phyloP scores from a whole-genome alignment of 805 yeast species.

The Metschnikowia gelsemii region DNA sequence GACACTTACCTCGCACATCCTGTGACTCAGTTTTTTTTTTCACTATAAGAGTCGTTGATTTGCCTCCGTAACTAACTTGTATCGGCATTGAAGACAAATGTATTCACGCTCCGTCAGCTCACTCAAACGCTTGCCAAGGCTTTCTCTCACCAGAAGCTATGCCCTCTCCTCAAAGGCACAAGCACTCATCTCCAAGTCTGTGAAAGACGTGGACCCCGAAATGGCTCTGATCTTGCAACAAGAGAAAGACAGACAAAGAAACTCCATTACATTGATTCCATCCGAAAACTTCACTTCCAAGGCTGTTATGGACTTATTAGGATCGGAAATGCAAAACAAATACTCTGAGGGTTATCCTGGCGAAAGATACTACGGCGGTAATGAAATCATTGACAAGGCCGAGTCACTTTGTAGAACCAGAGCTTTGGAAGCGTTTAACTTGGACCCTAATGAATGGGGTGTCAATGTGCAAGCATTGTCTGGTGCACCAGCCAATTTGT shows the following conservation, averaged over 20 bases:
- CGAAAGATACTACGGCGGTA: constrained; percentile 97
- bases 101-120: constrained; percentile 32
- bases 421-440: constrained; percentile 79
- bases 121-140: constrained; percentile 21
- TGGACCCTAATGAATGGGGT: constrained; percentile 87
- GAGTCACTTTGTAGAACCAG: constrained; percentile 88
- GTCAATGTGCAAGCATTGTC: constrained; percentile 94
- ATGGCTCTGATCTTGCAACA: constrained; percentile 72
- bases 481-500: constrained; percentile 96
- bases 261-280: constrained; percentile 89
- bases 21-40: constrained; percentile 9
- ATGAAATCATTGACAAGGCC: constrained; percentile 88
- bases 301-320: constrained; percentile 90
- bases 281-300: constrained; percentile 95
- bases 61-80: not conserved
- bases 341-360: constrained; percentile 99
- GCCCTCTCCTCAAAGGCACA: constrained; percentile 68
- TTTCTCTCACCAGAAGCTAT: constrained; percentile 40
- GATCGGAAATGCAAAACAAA: constrained; percentile 96
- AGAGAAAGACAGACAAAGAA: constrained; percentile 84
- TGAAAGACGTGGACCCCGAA: constrained; percentile 77
- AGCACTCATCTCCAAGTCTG: constrained; percentile 61
- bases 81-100: constrained; percentile 20
- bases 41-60: not conserved
- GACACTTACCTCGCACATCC: constrained; percentile 1